Conservation (phyloP, 495 filamentous ascomycete species). For the Neurospora sublineolata region DNA sequence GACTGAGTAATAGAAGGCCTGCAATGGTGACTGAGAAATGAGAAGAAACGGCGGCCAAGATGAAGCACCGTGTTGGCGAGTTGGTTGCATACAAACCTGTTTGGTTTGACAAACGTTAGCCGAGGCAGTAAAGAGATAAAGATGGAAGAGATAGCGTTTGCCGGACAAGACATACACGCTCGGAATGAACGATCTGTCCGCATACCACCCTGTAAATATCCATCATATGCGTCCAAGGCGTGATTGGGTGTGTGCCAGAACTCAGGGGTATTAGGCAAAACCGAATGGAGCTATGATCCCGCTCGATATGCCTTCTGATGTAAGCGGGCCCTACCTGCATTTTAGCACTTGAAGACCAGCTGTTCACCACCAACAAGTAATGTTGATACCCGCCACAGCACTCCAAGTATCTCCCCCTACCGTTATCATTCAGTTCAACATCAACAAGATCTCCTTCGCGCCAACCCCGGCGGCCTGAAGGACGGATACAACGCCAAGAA, state of each 20-base stretch:
- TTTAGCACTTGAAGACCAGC: neutral
- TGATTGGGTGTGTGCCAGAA: neutral
- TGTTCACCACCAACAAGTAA: neutral
- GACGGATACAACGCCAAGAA: conserved; percentile 44
- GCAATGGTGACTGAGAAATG: neutral
- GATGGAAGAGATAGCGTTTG: neutral
- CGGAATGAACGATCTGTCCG: neutral
- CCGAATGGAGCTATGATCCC: neutral
- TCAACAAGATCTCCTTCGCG: conserved; percentile 37
- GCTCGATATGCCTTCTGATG: neutral
- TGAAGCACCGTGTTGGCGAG: neutral
- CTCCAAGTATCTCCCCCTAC: neutral
- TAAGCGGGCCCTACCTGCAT: neutral
- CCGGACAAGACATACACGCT: neutral
- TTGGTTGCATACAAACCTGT: neutral
- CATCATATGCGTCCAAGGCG: neutral
- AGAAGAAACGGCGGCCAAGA: no score
- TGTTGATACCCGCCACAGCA: neutral
- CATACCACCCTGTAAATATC: neutral
- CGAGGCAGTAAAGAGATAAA: neutral
- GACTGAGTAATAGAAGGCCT: no score
- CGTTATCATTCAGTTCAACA: neutral
- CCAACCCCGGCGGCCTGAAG: conserved; percentile 36
- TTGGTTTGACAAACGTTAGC: neutral
- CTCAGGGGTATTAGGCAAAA: conserved; percentile 9